Conservation (phyloP, 148 eudicot species). For the Silene uniflora region DNA sequence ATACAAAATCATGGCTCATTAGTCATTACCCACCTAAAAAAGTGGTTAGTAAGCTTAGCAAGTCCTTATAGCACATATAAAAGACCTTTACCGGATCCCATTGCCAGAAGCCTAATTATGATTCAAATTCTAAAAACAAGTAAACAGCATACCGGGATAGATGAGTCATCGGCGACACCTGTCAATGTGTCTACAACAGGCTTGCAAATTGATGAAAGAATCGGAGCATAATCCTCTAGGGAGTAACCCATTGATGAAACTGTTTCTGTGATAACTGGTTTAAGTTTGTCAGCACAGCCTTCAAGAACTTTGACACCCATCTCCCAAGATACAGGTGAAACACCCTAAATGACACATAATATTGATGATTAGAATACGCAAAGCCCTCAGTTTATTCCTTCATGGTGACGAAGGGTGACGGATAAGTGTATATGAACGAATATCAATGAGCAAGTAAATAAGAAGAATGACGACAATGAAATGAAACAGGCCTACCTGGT, state of each 20-base stretch:
- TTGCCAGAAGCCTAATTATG: neutral
- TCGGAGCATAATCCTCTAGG: slow-evolving; percentile 54
- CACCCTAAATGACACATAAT: slow-evolving; percentile 33
- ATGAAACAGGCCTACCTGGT: slow-evolving; percentile 41
- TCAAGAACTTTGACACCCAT: slow-evolving; percentile 52
- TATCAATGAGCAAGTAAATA: neutral
- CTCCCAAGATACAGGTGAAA: slow-evolving; percentile 45
- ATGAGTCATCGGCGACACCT: slow-evolving; percentile 24
- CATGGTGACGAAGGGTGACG: too few relatives aligned
- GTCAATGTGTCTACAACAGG: slow-evolving; percentile 17
- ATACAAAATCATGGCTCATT: neutral
- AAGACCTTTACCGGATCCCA: neutral
- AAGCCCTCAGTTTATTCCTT: neutral
- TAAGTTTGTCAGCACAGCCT: slow-evolving; percentile 42
- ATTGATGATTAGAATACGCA: slow-evolving; percentile 1
- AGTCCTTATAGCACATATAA: neutral
- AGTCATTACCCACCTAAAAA: neutral
- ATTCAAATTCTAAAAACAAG: neutral
- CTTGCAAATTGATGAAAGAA: slow-evolving; percentile 49
- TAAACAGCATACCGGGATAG: slow-evolving; percentile 27
- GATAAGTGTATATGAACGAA: neutral
- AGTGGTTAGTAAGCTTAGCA: neutral
- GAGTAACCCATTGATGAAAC: slow-evolving; percentile 30
- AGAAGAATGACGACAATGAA: neutral
- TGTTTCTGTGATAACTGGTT: slow-evolving; percentile 40